A percentile compares a stretch with the other conserved stretches of the same genome.
These are phyloP conservation scores for Leccinum fibrillosum DNA, from an alignment of 768 basidiomycete genomes.

Conservation along the genomic window DNA sequence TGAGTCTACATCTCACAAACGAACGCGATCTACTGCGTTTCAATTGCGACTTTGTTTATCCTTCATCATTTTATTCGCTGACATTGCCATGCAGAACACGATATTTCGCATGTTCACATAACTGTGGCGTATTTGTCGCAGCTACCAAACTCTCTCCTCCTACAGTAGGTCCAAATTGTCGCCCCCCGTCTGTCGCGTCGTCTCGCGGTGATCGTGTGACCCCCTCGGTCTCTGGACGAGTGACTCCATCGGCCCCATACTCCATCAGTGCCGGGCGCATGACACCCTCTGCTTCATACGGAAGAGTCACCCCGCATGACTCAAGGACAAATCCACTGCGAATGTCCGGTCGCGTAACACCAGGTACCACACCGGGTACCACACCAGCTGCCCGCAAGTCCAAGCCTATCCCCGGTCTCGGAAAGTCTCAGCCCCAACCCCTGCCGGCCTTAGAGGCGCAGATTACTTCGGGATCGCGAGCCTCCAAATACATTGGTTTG, in stretches of 20 bases:
- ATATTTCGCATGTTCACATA: slow-evolving; percentile 83
- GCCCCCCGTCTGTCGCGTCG: slow-evolving; percentile 82
- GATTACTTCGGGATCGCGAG: slow-evolving; percentile 81
- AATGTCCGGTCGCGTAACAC: slow-evolving; percentile 49
- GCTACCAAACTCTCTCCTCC: slow-evolving; percentile 76
- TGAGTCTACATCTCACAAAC: slow-evolving; percentile 40
- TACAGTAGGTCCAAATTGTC: slow-evolving; percentile 55
- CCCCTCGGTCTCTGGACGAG: slow-evolving; percentile 42
- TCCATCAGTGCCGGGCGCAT: slow-evolving; percentile 44
- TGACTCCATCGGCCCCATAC: slow-evolving; percentile 42
- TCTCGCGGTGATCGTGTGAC: slow-evolving; percentile 49
- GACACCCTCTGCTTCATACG: slow-evolving; percentile 52
- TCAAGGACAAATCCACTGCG: slow-evolving; percentile 26
- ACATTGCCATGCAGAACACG: slow-evolving; percentile 47
- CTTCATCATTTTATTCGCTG: slow-evolving; percentile 7
- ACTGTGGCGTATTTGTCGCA: slow-evolving; percentile 90
- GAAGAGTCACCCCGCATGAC: slow-evolving; percentile 39
- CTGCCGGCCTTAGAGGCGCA: slow-evolving; percentile 30
- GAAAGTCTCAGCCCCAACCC: slow-evolving; percentile 31
- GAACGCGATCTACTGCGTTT: background rate
- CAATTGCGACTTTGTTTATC: background rate
- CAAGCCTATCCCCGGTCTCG: slow-evolving; percentile 31
- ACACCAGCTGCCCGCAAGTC: slow-evolving; percentile 32
- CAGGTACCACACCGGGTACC: slow-evolving; percentile 40
- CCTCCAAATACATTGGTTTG: slow-evolving; percentile 80